These are phyloP conservation scores for Pisolithus thermaeus DNA, from an alignment of 1,284 basidiomycete species.

Conservation along the genomic window DNA sequence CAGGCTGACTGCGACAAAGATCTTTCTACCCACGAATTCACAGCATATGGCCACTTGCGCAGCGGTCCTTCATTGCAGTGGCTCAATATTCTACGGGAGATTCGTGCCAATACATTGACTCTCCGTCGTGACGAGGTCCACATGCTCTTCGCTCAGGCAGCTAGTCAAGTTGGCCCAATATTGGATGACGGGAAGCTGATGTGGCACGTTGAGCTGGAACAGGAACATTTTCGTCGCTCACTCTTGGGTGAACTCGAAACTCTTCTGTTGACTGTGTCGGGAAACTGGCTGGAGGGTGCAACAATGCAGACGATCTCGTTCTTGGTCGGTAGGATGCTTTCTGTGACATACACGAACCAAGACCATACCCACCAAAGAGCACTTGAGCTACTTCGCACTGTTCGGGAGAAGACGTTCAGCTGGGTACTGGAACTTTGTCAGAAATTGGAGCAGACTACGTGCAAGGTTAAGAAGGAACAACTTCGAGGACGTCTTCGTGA, in stretches of 20 bases:
- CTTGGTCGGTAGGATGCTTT: conserved; percentile 32
- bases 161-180: conserved; percentile 36
- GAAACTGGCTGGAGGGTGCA: conserved; percentile 39
- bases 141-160: conserved; percentile 35
- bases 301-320: conserved; percentile 34
- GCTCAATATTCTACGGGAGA: conserved; percentile 42
- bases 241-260: conserved; percentile 31
- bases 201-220: conserved; percentile 33
- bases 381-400: conserved; percentile 22
- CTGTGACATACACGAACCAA: conserved; percentile 14
- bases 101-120: conserved; percentile 31
- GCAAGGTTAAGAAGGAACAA: conserved; percentile 16
- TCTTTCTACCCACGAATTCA: conserved; percentile 38
- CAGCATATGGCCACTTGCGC: conserved; percentile 38
- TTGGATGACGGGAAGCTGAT: conserved; percentile 10
- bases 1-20: conserved; percentile 34
- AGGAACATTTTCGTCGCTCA: conserved; percentile 28
- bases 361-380: conserved; percentile 7
- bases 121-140: conserved; percentile 36
- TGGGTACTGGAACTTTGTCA: conserved; percentile 33
- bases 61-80: conserved; percentile 41
- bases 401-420: conserved; percentile 26
- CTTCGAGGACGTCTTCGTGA: conserved; percentile 27
- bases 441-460: conserved; percentile 17
- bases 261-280: conserved; percentile 26